Evolutionary conservation across 2,329 filamentous ascomycete genomes (phyloP).

Genomic region (Talaromyces sp.): DNA sequence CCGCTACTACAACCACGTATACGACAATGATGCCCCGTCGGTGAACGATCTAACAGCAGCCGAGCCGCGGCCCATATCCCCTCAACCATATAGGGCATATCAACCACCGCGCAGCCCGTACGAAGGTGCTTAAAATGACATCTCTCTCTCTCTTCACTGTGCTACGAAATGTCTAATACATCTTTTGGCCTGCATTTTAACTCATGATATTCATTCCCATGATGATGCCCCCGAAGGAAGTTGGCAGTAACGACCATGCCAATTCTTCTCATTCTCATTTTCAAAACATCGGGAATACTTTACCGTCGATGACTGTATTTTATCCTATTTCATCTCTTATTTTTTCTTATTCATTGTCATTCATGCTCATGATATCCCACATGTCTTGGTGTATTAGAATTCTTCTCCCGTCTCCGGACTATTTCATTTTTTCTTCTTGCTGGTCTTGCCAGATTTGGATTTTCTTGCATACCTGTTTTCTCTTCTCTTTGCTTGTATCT

Average conservation of each 20-base stretch:
- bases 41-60: slow-evolving; percentile 2
- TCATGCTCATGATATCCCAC: slow-evolving; percentile 16
- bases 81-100: slow-evolving; percentile 16
- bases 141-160: neutral
- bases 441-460: neutral
- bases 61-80: slow-evolving; percentile 17
- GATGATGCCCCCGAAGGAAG: neutral
- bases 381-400: slow-evolving; percentile 12
- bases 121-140: slow-evolving; percentile 6
- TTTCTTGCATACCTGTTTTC: neutral
- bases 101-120: slow-evolving; percentile 10
- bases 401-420: neutral
- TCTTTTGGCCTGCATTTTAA: neutral
- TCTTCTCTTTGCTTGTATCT: neutral
- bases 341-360: slow-evolving; percentile 9
- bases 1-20: slow-evolving; percentile 16
- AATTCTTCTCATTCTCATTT: neutral
- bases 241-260: slow-evolving; percentile 17
- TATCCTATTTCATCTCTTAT: neutral
- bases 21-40: neutral
- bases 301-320: neutral
- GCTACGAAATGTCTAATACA: neutral
- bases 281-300: too few species aligned
- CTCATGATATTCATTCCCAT: slow-evolving; percentile 1
- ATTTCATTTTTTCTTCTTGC: neutral